Base-by-base conservation (phyloP, 345 rosid species). In the Gossypium arboreum region DNA sequence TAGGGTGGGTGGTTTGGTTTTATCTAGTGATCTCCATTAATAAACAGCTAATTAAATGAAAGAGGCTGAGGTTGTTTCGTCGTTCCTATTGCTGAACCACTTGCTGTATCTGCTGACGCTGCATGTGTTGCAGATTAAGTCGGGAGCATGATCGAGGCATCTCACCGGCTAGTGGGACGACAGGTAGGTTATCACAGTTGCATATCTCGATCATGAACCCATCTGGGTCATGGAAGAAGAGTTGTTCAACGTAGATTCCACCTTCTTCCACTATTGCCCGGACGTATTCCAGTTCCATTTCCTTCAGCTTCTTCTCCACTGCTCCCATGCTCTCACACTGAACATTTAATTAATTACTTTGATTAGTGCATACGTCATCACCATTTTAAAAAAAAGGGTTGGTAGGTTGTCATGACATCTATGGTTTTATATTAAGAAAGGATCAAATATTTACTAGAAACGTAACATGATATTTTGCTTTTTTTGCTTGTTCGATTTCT, bases 151-250 rank as follows among this genome's bases (percentile, higher is more conserved):
- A 74, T 20, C 91, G 81, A 70, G 74, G 79, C 71, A 86, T 76
- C 55, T 87, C 93, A 1, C 88, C 91, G 0, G 66, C 88, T 1
- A 94, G 79, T 1, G 98, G 98, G 24, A 91, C 15, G 9, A 94
- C 90, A 0, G 98, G 98, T 4, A 94, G 85, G 74, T 79, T 88
- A 55, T 94, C 93, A 18, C 98, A 92, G 77, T 94, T 87, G 83
- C 97, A 94, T 6, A 94, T 87, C 88, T 94, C 98, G 51, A 94
- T 88, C 97, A 92, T 94, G 83, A 88, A 90, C 1, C 92, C 98
- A 71, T 94, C 97, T 1, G 97, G 97, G 58, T 94, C 97, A 24
- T 94, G 94, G 83, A 90, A 94, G 87, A 94, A 94, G 66, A 94
- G 64, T 54, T 94, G 98, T 25, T 94, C 93, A 9, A 94, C 94